phyloP scores from a whole-genome alignment of 495 filamentous ascomycete species.

The Penicillium verhagenii region DNA sequence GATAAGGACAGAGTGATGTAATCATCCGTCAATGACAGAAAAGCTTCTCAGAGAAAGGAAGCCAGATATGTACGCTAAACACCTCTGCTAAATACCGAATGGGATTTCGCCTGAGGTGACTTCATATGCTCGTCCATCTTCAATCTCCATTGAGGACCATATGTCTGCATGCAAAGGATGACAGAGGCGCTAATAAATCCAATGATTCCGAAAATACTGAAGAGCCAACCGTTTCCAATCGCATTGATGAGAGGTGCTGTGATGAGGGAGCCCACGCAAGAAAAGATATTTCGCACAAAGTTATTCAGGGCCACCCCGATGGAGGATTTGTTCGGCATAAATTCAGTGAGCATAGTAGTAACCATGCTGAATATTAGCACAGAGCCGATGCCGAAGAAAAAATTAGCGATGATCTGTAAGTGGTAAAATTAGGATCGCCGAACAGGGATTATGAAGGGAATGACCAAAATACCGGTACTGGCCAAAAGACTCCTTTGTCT shows the following conservation, averaged over 20 bases:
- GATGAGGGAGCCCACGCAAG: conserved; percentile 71
- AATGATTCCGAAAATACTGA: conserved; percentile 73
- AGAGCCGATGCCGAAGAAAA: conserved; percentile 82
- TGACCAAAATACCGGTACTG: conserved; percentile 56
- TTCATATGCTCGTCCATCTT: conserved; percentile 53
- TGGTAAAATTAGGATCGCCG: conserved; percentile 8
- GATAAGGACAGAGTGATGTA: background rate
- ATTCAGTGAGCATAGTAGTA: conserved; percentile 86
- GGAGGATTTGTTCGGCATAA: conserved; percentile 75
- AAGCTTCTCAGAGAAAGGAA: background rate
- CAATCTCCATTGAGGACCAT: conserved; percentile 64
- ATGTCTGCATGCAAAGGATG: conserved; percentile 66
- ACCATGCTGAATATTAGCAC: conserved; percentile 85
- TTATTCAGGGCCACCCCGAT: conserved; percentile 74
- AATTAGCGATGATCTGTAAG: conserved; percentile 67
- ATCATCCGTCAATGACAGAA: background rate
- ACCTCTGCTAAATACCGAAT: background rate
- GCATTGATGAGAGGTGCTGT: conserved; percentile 74
- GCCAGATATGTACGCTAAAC: background rate
- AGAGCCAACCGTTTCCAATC: conserved; percentile 87
- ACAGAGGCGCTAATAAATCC: conserved; percentile 52
- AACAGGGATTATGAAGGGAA: conserved; percentile 4
- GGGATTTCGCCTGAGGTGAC: background rate
- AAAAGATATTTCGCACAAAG: conserved; percentile 84
- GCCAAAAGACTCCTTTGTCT: conserved; percentile 56